A percentile compares a stretch with the other conserved stretches of the same genome.
These are phyloP conservation scores for Plasmodium gaboni DNA, from an alignment of 169 alveolate genomes.

Conservation along the genomic window DNA sequence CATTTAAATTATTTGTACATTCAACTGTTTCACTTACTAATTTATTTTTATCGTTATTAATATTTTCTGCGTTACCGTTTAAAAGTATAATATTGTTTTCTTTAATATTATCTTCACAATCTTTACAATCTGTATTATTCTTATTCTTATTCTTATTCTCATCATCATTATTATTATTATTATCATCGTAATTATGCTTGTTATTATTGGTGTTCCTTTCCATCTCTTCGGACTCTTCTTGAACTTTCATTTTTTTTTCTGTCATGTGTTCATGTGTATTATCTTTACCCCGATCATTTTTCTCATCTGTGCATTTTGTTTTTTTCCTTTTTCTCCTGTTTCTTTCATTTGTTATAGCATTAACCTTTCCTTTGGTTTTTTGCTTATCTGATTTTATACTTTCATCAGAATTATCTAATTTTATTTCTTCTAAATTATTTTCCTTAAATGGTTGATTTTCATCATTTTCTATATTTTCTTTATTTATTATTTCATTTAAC, in stretches of 20 bases:
- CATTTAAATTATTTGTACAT: background rate
- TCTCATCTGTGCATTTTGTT: background rate
- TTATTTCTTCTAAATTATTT: slow-evolving; percentile 7
- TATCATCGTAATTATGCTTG: slow-evolving; percentile 13
- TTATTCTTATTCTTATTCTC: background rate
- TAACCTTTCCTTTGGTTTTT: too few species aligned
- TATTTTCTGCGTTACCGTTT: slow-evolving; percentile 15
- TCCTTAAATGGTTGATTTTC: slow-evolving; percentile 4
- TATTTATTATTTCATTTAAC: slow-evolving; percentile 16
- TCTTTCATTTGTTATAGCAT: too few species aligned
- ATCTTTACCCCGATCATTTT: background rate
- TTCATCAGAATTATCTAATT: too few species aligned
- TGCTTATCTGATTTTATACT: too few species aligned
- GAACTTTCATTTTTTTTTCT: slow-evolving; percentile 5
- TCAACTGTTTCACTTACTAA: background rate
- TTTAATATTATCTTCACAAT: background rate
- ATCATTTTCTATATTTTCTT: slow-evolving; percentile 7
- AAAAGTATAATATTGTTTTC: background rate
- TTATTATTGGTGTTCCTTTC: background rate
- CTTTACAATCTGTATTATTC: slow-evolving; percentile 7
- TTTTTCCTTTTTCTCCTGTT: background rate
- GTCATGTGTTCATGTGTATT: background rate
- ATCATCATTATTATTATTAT: slow-evolving; percentile 23
- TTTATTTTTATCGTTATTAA: slow-evolving; percentile 5
- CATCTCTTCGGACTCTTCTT: slow-evolving; percentile 6